Percentiles rank a stretch among this genome's conserved stretches.
phyloP scores from a whole-genome alignment of 352 stramenopile species.

The Globisporangium orthogonon region DNA sequence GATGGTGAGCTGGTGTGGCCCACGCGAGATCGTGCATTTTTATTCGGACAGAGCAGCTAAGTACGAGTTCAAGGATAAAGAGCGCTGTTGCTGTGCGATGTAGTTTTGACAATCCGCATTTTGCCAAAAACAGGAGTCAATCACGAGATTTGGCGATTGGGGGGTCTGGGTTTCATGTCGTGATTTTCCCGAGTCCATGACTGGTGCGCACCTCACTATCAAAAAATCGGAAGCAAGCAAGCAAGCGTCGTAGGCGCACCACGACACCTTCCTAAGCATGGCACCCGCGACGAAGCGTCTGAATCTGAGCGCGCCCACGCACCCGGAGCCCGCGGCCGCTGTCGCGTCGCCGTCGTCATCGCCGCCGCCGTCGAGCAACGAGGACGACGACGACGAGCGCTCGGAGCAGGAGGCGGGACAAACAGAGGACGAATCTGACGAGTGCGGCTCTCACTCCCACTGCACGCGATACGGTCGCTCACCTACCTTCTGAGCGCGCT shows the following conservation, averaged over 20 bases:
- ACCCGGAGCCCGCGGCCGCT: slow-evolving; percentile 21
- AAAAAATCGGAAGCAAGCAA: too few relatives aligned
- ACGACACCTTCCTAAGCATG: slow-evolving; percentile 19
- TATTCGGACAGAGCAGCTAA: background rate
- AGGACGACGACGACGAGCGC: slow-evolving; percentile 14
- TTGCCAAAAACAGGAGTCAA: too few relatives aligned
- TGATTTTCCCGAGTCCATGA: too few relatives aligned
- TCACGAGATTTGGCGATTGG: too few relatives aligned
- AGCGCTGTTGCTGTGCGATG: too few relatives aligned
- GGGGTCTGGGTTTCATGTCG: too few relatives aligned
- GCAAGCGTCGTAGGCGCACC: too few relatives aligned
- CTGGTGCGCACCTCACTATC: too few relatives aligned
- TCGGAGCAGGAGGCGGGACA: slow-evolving; percentile 17
- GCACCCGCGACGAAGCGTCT: slow-evolving; percentile 50
- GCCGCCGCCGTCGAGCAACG: slow-evolving; percentile 26
- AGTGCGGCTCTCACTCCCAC: slow-evolving; percentile 17
- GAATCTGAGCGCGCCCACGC: slow-evolving; percentile 48
- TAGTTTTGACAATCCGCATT: too few relatives aligned
- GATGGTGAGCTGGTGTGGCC: too few relatives aligned
- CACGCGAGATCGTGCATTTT: background rate
- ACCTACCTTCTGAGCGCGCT: too few relatives aligned
- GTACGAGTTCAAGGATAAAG: background rate
- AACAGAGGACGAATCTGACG: slow-evolving; percentile 43
- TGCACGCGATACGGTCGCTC: too few relatives aligned
- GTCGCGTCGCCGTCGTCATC: slow-evolving; percentile 16